A percentile compares a stretch with the other conserved stretches of the same genome.
phyloP scores from a whole-genome alignment of 305 asterid species.

The Fraxinus baroniana region DNA sequence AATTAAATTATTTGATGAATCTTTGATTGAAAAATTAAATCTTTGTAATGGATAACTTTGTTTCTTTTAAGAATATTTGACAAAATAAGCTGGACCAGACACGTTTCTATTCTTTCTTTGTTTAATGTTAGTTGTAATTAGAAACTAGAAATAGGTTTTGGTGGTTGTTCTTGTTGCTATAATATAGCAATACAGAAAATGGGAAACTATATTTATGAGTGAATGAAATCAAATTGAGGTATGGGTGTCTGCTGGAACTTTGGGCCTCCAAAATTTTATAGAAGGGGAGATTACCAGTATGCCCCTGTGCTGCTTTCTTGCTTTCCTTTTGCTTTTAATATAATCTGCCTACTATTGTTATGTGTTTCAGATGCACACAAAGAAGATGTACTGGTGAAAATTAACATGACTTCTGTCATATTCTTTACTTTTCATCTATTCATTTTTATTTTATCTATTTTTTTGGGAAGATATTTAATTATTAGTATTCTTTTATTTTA shows the following conservation, averaged over 20 bases:
- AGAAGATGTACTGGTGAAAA: background rate
- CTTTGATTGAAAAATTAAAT: conserved; percentile 22
- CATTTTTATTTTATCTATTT: background rate
- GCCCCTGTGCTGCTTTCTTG: conserved; percentile 26
- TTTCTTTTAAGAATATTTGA: background rate
- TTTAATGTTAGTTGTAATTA: conserved; percentile 15
- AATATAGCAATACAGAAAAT: conserved; percentile 17
- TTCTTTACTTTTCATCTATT: background rate
- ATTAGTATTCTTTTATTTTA: conserved; percentile 14
- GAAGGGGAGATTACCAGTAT: conserved; percentile 30
- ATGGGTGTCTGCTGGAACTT: conserved; percentile 20
- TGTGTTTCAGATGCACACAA: conserved; percentile 1
- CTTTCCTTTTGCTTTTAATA: background rate
- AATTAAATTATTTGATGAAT: background rate
- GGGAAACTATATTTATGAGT: conserved; percentile 12
- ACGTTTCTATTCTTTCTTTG: conserved; percentile 3
- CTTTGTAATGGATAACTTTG: conserved; percentile 19
- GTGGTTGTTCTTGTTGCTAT: conserved; percentile 15
- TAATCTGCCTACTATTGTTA: conserved; percentile 5
- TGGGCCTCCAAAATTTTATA: conserved; percentile 27
- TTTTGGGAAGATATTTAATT: background rate
- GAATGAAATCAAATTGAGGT: conserved; percentile 7
- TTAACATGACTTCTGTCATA: background rate
- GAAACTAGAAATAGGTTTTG: conserved; percentile 20
- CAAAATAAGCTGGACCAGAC: background rate